phyloP scores from a whole-genome alignment of 1,284 basidiomycete species.

The Ceratobasidium sp. region DNA sequence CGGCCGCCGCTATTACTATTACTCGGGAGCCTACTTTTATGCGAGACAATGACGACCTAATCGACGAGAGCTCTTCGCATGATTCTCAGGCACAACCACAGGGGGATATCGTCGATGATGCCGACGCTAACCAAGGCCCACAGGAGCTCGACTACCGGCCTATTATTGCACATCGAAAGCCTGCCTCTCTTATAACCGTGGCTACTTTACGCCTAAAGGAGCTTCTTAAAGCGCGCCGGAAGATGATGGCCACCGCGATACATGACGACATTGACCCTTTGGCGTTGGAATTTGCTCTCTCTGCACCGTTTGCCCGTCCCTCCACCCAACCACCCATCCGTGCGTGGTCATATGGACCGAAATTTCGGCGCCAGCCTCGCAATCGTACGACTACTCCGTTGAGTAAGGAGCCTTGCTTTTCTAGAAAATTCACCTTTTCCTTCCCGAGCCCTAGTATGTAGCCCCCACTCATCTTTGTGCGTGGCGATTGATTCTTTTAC shows the following conservation, averaged over 20 bases:
- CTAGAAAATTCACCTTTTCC: slow-evolving; percentile 59
- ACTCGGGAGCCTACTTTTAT: not conserved
- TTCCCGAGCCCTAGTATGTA: slow-evolving; percentile 72
- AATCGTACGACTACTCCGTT: not conserved
- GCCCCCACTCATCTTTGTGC: slow-evolving; percentile 46
- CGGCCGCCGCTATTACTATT: slow-evolving; percentile 50
- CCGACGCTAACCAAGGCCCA: not conserved
- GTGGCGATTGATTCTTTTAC: slow-evolving; percentile 44
- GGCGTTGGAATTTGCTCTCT: slow-evolving; percentile 74
- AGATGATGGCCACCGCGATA: slow-evolving; percentile 69
- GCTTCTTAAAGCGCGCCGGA: slow-evolving; percentile 66
- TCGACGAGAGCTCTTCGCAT: not conserved
- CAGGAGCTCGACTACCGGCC: not conserved
- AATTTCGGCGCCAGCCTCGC: slow-evolving; percentile 6
- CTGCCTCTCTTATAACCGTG: slow-evolving; percentile 63
- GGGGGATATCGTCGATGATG: not conserved
- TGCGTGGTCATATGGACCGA: slow-evolving; percentile 26
- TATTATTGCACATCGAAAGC: slow-evolving; percentile 47
- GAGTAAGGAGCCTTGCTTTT: slow-evolving; percentile 8
- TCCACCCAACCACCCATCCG: not conserved
- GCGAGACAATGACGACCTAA: not conserved
- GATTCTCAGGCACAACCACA: slow-evolving; percentile 3
- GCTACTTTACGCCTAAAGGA: slow-evolving; percentile 77
- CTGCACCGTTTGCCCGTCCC: slow-evolving; percentile 55
- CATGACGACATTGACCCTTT: slow-evolving; percentile 61